phyloP scores from a whole-genome alignment of 2,329 filamentous ascomycete species.

The Didymella exigua region DNA sequence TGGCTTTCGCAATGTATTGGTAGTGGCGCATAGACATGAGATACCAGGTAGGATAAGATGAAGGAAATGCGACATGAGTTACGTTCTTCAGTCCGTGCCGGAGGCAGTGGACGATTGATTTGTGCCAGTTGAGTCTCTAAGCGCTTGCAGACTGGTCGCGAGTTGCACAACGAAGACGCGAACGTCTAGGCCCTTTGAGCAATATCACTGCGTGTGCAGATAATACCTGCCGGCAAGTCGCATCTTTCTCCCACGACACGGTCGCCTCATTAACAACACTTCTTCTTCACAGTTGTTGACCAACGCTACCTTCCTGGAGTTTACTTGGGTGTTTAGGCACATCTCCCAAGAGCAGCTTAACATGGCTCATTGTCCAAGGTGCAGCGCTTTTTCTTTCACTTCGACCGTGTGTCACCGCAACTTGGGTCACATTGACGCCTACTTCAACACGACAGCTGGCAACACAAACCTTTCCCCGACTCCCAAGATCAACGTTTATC shows the following conservation, averaged over 20 bases:
- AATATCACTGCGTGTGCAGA: background rate
- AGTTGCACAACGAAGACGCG: background rate
- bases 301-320: background rate
- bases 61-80: slow-evolving; percentile 14
- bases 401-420: background rate
- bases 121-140: background rate
- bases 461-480: background rate
- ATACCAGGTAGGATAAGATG: slow-evolving; percentile 15
- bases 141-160: background rate
- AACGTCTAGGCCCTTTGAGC: no score
- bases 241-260: background rate
- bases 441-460: background rate
- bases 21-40: slow-evolving; percentile 16
- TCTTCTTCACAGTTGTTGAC: no score
- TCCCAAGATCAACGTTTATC: no score
- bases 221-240: background rate
- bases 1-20: slow-evolving; percentile 9
- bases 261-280: background rate
- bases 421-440: slow-evolving; percentile 1
- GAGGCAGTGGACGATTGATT: background rate
- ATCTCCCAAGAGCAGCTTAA: background rate
- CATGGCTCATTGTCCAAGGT: background rate
- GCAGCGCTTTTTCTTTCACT: slow-evolving; percentile 1
- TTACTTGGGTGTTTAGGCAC: background rate
- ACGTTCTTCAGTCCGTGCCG: background rate